Evolutionary conservation across 805 yeast species (phyloP).

Genomic region (Candida loeiensis): DNA sequence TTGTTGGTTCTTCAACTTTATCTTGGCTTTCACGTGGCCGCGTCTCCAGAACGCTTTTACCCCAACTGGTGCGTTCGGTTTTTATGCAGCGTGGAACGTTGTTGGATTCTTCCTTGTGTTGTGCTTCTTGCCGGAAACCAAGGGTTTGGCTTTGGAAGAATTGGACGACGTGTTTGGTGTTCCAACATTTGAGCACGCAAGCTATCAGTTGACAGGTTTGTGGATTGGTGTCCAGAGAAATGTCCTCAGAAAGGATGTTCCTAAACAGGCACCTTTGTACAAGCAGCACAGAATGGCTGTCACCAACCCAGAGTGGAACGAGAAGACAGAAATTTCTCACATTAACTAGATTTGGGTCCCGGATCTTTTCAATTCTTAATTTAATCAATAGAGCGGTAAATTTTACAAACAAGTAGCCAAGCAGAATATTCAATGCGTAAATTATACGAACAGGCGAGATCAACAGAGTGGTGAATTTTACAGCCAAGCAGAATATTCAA

Average conservation of each 20-base stretch:
- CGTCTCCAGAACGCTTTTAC: conserved; percentile 60
- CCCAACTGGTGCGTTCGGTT: conserved; percentile 84
- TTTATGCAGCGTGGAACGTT: conserved; percentile 82
- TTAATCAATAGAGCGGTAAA: no score
- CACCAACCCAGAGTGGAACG: conserved; percentile 60
- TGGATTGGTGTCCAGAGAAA: conserved; percentile 43
- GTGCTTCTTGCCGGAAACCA: conserved; percentile 71
- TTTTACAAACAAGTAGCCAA: no score
- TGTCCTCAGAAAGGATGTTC: conserved; percentile 43
- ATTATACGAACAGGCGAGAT: no score
- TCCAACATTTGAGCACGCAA: conserved; percentile 53
- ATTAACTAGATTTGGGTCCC: conserved; percentile 6
- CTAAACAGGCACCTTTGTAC: conserved; percentile 54
- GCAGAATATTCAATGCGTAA: no score
- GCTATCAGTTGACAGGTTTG: conserved; percentile 30
- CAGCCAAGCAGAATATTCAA: no score
- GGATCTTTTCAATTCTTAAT: not conserved
- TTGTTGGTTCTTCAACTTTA: conserved; percentile 70
- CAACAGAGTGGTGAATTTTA: no score
- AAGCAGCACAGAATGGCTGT: conserved; percentile 57
- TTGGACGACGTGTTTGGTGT: conserved; percentile 72
- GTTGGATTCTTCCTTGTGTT: conserved; percentile 67
- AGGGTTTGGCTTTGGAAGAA: conserved; percentile 70
- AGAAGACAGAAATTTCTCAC: conserved; percentile 52
- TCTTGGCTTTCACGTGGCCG: conserved; percentile 78